Evolutionary conservation across 2,329 filamentous ascomycete genomes (phyloP), one percentile per base, ranked within the genome.

Genomic region (Davidsoniella neocaledoniae): DNA sequence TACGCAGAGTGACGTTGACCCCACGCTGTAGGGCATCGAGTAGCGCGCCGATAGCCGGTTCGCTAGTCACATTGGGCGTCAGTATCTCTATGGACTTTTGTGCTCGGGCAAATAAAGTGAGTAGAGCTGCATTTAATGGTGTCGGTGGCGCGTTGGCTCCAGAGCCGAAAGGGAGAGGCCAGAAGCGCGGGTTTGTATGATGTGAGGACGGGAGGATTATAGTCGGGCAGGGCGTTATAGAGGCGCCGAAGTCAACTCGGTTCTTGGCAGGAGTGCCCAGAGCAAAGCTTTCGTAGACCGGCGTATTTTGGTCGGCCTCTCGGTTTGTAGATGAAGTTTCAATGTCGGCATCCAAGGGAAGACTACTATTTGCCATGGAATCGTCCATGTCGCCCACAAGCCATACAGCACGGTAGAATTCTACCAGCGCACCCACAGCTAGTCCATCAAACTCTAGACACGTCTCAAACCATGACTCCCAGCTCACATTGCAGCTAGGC

Each of bases 391-490:
- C 43, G 17, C 33, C 37, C 5, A 48, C 19, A 54, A 39, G 71
- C 86, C 86, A 91, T n/a, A 86, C 81, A 1, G 65, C 61, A 7
- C 67, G 60, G 63, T 84, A 86, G 58, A 90, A 90, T 2, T 66
- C 60, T 40, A 83, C 55, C 38, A 91, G 72, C n/a, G 72, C 67
- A 3, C 61, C 57, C 0, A 86, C 76, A 0, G 81, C 68, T 0
- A 70, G 67, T 0, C 83, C 84, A 5, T 69, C 68, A 9, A 90
- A 63, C 49, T 78, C 76, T 3, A 90, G 66, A 50, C 80, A 85
- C 0, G 81, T 83, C 61, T 93, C 86, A 23, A 90, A 80, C 86
- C 86, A 93, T n/a, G 76, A 64, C 62, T 91, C 86, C 83, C 83
- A 91, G 58, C 82, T 87, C 4, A 93, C 76, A 57, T 93, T 93